Base-by-base conservation (phyloP, 345 rosid species). In the Durio zibethinus region DNA sequence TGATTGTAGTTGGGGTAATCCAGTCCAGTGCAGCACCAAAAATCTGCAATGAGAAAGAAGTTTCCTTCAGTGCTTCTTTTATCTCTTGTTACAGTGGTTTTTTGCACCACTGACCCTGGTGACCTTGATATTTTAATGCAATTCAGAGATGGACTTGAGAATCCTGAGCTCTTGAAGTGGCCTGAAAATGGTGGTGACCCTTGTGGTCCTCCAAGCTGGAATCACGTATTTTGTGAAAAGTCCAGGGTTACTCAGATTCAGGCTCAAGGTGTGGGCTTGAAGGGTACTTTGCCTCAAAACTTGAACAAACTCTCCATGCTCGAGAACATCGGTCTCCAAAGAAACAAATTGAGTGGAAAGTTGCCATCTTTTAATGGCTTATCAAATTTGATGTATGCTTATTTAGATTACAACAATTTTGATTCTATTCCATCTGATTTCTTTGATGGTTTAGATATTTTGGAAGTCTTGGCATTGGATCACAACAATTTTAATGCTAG, bases 91-190 rank as follows among this genome's bases (percentile, higher is more conserved):
- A 8, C 82, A 7, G 68, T 79, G 81, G 88, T 73, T 69, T 85
- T 63, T 40, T 60, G 84, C 76, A 85, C 18, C 66, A 92, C 91
- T 16, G 83, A 92, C 79, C 81, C 92, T 4, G 82, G 78, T 21
- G 94, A 92, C 76, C 52, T 85, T 27, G 89, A 84, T 0, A 75
- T 92, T 78, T 84, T 92, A 48, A 80, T 84, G 69, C 81, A 88
- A 84, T 86, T 90, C 63, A 85, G 87, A 53, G 86, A 88, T 27
- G 92, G 91, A 68, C 85, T 92, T 61, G 84, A 85, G 78, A 92
- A 92, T 56, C 90, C 94, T 20, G 90, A 89, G 77, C 85, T 87
- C 66, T 82, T 92, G 52, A 73, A 83, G 68, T 92, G 97, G 97
- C 94, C 97, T 20, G 77, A 66, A n/a, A 74, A 69, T 76, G 90